phyloP scores from a whole-genome alignment of 805 yeast genomes.

The Myxozyma sirexii region DNA sequence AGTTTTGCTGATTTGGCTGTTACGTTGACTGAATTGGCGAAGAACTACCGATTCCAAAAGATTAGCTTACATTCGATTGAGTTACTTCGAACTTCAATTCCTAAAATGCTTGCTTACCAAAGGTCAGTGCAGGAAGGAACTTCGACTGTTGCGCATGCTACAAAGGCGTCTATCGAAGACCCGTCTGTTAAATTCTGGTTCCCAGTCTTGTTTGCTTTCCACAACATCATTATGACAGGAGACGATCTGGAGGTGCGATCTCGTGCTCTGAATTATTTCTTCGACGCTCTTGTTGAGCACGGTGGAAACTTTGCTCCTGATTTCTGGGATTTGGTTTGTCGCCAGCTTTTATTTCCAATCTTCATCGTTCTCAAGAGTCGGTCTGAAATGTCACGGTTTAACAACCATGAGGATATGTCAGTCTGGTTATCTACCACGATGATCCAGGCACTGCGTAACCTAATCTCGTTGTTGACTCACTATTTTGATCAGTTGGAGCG shows the following conservation, averaged over 20 bases:
- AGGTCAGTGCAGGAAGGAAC: conserved; percentile 28
- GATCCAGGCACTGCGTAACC: conserved; percentile 89
- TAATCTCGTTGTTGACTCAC: conserved; percentile 79
- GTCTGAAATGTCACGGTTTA: conserved; percentile 70
- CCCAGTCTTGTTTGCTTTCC: conserved; percentile 82
- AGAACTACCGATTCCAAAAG: conserved; percentile 80
- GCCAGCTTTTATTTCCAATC: conserved; percentile 82
- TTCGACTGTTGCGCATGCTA: conserved; percentile 12
- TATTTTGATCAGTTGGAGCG: conserved; percentile 76
- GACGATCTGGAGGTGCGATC: conserved; percentile 94
- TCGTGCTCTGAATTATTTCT: conserved; percentile 77
- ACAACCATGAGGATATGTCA: conserved; percentile 79
- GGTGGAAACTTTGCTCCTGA: conserved; percentile 74
- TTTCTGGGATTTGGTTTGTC: conserved; percentile 83
- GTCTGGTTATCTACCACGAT: conserved; percentile 97
- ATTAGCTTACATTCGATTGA: conserved; percentile 79
- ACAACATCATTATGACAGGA: conserved; percentile 88
- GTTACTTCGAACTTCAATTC: conserved; percentile 63
- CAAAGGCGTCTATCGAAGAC: conserved; percentile 38
- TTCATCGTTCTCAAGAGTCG: conserved; percentile 76
- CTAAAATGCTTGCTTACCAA: conserved; percentile 53
- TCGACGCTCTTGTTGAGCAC: conserved; percentile 75
- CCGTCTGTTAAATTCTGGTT: conserved; percentile 62
- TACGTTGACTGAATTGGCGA: conserved; percentile 78
- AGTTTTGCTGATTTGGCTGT: conserved; percentile 65